These are phyloP conservation scores for Ophiostoma sp. DNA, from an alignment of 2,329 filamentous ascomycete species.

Conservation along the genomic window DNA sequence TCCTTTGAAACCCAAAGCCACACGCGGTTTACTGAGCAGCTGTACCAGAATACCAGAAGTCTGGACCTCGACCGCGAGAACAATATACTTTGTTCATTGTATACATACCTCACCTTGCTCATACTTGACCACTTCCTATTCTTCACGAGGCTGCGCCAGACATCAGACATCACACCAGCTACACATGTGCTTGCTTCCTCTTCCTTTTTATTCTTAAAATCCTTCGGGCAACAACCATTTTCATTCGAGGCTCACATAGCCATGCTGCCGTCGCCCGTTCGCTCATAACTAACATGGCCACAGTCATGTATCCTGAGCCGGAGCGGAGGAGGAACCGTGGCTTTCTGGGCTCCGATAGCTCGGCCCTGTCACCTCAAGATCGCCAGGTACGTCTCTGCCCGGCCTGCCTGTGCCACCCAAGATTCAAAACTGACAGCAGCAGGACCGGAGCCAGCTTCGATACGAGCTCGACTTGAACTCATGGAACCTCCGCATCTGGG, in stretches of 20 bases:
- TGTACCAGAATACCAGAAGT: not conserved
- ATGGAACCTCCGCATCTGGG: slow-evolving; percentile 52
- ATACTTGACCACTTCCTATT: not conserved
- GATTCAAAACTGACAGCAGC: not conserved
- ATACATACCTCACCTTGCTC: not conserved
- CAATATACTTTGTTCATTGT: not conserved
- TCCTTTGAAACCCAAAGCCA: not conserved
- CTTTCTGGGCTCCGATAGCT: slow-evolving; percentile 48
- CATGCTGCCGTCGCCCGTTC: not conserved
- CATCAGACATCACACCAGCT: not conserved
- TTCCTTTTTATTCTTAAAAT: no score
- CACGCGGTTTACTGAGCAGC: not conserved
- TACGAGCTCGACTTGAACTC: slow-evolving; percentile 52
- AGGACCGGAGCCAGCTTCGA: slow-evolving; percentile 49
- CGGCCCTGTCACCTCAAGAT: slow-evolving; percentile 47
- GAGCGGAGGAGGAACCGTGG: slow-evolving; percentile 43
- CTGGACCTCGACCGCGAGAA: not conserved
- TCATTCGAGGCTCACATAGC: not conserved
- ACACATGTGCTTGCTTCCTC: not conserved
- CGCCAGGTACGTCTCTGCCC: slow-evolving; percentile 38
- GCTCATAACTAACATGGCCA: slow-evolving; percentile 19
- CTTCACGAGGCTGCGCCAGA: not conserved
- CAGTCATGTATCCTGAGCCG: slow-evolving; percentile 34
- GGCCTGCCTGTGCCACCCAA: not conserved
- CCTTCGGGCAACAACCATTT: not conserved